Evolutionary conservation across 345 rosid genomes (phyloP).

Genomic region (Brassica juncea): DNA sequence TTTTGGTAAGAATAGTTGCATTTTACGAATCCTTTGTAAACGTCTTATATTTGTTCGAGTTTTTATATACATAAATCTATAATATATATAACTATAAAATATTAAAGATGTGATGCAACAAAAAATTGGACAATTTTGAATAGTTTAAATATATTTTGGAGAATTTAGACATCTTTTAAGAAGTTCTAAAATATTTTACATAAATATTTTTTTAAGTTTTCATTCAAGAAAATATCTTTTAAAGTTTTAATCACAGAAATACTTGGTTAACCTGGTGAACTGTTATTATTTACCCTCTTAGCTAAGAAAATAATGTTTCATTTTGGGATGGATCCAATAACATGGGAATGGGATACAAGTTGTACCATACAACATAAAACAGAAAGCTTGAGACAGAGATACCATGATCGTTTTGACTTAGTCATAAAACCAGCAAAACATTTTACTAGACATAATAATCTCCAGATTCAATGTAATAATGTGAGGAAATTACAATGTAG

Average conservation of each 20-base stretch:
- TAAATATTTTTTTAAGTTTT: too few species aligned
- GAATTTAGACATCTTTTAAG: not conserved
- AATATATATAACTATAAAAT: not conserved
- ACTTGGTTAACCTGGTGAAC: not conserved
- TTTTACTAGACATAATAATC: not conserved
- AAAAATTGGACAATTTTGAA: not conserved
- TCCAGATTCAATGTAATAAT: not conserved
- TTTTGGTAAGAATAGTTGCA: not conserved
- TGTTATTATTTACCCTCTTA: not conserved
- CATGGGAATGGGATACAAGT: too few species aligned
- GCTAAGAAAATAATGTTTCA: not conserved
- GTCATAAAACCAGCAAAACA: not conserved
- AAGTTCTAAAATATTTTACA: not conserved
- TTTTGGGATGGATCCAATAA: too few species aligned
- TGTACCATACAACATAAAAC: too few species aligned
- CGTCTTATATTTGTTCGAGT: not conserved
- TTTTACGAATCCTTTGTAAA: too few species aligned
- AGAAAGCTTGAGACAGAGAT: not conserved
- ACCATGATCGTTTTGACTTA: not conserved
- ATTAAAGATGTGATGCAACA: not conserved
- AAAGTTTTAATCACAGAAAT: not conserved
- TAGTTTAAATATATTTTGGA: not conserved
- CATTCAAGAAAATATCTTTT: too few species aligned
- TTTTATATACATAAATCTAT: not conserved
- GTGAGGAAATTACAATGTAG: slow-evolving; percentile 5